Base-by-base conservation (phyloP, 2,329 filamentous ascomycete species). In the Epicoccum sorghinum region DNA sequence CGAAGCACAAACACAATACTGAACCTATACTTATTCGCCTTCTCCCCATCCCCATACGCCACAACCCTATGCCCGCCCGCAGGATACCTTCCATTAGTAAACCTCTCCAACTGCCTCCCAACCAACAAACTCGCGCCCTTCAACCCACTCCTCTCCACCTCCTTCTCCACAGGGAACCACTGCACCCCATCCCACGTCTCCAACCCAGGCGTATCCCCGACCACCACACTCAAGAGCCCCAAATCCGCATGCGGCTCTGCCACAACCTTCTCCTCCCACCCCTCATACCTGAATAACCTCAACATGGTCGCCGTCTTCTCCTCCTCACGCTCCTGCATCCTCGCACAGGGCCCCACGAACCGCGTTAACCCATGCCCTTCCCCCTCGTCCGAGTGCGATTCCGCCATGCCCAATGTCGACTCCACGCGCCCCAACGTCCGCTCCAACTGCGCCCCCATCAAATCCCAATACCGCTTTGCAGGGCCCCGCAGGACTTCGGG, bases 1-100 rank as follows among this genome's bases (percentile, higher is more conserved):
- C 73, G 58, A 10, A 75, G 57, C 5, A 75, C 71, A 47, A 75
- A 75, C 0, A 75, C 72, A 18, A 75, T 71, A 3, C 67, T 71
- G 51, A 67, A 71, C 12, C 73, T 58, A 42, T 75, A 74, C 10
- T 49, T 62, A 23, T 55, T 51, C 4, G 57, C 47, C 13, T 22
- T 37, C 9, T 32, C 4, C 4, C 38, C 36, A 30, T 22, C 25
- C 1, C 68, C 70, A 47, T 75, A 75, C 6, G 69, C 65, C 4
- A 73, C 67, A n/a, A 75, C 73, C 1, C 67, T 45, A 55, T 75
- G 73, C 1, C 67, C 70, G 6, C 72, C 72, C 1, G 72, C 69
- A 0, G 57, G 61, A 55, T 70, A 71, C 39, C 69, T 47, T 0
- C 41, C 58, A 52, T 74, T 74, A 1, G 57, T 57, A 13, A 74